Evolutionary conservation across 148 eudicot genomes (phyloP), one percentile per base, ranked within the genome.

Genomic region (Vaccinium macrocarpon): DNA sequence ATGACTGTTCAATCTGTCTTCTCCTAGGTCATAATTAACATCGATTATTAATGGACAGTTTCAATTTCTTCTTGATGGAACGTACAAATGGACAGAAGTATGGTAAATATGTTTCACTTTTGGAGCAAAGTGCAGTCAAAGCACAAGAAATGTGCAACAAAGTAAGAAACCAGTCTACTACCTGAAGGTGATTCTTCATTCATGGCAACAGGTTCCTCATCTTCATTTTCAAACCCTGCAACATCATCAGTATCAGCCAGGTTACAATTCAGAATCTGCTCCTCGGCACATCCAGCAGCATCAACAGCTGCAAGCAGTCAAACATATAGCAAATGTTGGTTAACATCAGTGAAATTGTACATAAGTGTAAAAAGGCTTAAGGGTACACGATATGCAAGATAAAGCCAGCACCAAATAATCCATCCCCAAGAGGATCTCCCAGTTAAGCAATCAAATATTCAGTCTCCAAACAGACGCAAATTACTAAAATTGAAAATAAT

Each of bases 101-200:
- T 12, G 19, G 25, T 19, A 50, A 25, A 50, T 51, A 23, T 27
- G 19, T 23, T 16, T 50, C 8, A 49, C 7, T 51, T 56, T 14
- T 56, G 50, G 82, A 79, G 53, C 38, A n/a, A 76, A 82, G 70
- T 42, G 75, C 21, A 82, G 27, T 70, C 29, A 4, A 38, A 80
- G 52, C 52, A 62, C 78, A 74, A 74, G 52, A 56, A 32, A 19
- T 61, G 57, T 23, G 72, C 64, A 78, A 71, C 46, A 52, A 64
- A 42, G 56, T 25, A 73, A 14, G 19, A 50, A 42, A 68, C 5
- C 23, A 23, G 57, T 72, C 38, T 25, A 86, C 68, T 49, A 95
- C 98, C 98, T 91, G 98, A 94, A 61, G 85, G 88, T 73, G 88
- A 66, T 85, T 95, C 98, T 87, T 93, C 98, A 62, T 90, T 82